These are phyloP conservation scores for Clarireedia paspali DNA, from an alignment of 2,329 filamentous ascomycete species.

Conservation along the genomic window DNA sequence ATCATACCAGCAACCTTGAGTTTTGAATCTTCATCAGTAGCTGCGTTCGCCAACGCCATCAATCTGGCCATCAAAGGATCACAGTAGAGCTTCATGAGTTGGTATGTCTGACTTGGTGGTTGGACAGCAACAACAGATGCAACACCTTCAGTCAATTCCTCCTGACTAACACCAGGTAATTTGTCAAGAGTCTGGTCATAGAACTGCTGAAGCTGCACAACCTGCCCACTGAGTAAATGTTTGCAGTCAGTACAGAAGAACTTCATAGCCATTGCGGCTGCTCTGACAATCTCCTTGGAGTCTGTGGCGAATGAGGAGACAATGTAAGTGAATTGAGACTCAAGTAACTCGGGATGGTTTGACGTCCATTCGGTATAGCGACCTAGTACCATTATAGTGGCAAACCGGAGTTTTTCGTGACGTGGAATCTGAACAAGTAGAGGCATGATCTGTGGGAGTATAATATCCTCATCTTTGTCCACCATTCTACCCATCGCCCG, in stretches of 20 bases:
- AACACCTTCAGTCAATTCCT: conserved; percentile 94
- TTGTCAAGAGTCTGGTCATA: conserved; percentile 86
- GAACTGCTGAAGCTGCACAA: conserved; percentile 81
- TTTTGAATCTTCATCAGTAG: conserved; percentile 75
- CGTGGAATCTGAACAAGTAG: conserved; percentile 89
- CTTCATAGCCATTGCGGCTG: conserved; percentile 88
- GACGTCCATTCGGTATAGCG: conserved; percentile 98
- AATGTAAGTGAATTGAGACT: conserved; percentile 91
- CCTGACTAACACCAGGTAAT: conserved; percentile 78
- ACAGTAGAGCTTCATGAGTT: conserved; percentile 83
- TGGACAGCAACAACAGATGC: conserved; percentile 86
- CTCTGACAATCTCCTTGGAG: conserved; percentile 84
- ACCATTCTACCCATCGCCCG: conserved; percentile 97
- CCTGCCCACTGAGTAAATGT: conserved; percentile 73
- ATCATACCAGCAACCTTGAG: conserved; percentile 71
- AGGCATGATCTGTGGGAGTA: conserved; percentile 87
- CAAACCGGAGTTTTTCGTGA: conserved; percentile 97
- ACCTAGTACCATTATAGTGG: conserved; percentile 94
- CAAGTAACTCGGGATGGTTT: conserved; percentile 83
- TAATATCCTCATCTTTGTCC: conserved; percentile 74
- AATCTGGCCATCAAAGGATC: conserved; percentile 81
- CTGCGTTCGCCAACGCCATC: conserved; percentile 80
- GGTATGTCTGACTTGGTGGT: conserved; percentile 71
- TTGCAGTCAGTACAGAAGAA: conserved; percentile 97
- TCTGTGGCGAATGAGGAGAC: conserved; percentile 84